Percentiles rank a stretch among this genome's conserved stretches.
Conservation (phyloP, 768 basidiomycete genomes). For the Strobilomyces echinocephalus region DNA sequence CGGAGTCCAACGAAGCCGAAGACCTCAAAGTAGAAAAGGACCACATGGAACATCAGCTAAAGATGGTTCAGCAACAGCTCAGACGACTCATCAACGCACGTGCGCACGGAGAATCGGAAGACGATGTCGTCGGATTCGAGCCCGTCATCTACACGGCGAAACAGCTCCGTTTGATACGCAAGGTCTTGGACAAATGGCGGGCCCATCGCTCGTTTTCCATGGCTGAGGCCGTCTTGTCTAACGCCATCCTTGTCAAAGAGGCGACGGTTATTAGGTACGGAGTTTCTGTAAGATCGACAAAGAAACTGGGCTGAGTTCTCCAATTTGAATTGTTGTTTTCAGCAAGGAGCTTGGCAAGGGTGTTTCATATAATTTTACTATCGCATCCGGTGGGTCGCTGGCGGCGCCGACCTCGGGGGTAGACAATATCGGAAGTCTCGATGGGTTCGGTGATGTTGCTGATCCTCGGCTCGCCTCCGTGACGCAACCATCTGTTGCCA, state of each 20-base stretch:
- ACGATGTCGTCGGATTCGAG: slow-evolving; percentile 62
- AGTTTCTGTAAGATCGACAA: not conserved
- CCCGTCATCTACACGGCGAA: slow-evolving; percentile 77
- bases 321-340: slow-evolving; percentile 9
- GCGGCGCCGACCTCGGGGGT: slow-evolving; percentile 78
- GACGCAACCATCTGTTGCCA: slow-evolving; percentile 76
- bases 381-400: slow-evolving; percentile 77
- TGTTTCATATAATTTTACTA: slow-evolving; percentile 88
- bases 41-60: slow-evolving; percentile 87
- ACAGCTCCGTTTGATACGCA: slow-evolving; percentile 77
- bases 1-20: slow-evolving; percentile 72
- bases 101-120: slow-evolving; percentile 70
- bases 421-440: slow-evolving; percentile 81
- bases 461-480: slow-evolving; percentile 71
- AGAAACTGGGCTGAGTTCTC: slow-evolving; percentile 1
- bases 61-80: slow-evolving; percentile 77
- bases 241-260: slow-evolving; percentile 85
- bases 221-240: slow-evolving; percentile 83
- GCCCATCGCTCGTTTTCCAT: slow-evolving; percentile 82
- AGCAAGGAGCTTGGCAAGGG: slow-evolving; percentile 86
- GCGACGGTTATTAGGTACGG: slow-evolving; percentile 86
- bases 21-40: slow-evolving; percentile 87
- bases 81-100: slow-evolving; percentile 72
- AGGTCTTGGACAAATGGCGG: slow-evolving; percentile 82
- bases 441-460: slow-evolving; percentile 90